Conservation (phyloP, 192 early-diverging fungal genomes). For the Entomortierella beljakovae region DNA sequence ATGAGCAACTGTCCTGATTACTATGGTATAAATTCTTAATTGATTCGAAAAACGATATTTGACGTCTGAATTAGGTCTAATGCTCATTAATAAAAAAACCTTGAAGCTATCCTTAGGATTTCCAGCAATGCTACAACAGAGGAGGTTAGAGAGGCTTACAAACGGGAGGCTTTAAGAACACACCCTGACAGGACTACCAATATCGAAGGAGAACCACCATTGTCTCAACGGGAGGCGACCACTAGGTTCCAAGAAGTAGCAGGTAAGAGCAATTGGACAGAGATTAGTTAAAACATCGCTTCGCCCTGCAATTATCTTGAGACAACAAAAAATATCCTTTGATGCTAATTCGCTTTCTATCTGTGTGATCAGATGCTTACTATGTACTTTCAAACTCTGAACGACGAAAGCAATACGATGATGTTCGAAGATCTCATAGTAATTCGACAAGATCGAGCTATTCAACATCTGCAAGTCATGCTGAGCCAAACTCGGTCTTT, state of each 20-base stretch:
- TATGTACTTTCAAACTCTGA: constrained; percentile 71
- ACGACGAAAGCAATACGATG: constrained; percentile 67
- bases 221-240: constrained; percentile 53
- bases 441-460: constrained; percentile 10
- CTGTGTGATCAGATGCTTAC: constrained; percentile 69
- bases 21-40: constrained; percentile 57
- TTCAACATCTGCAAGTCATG: constrained; percentile 25
- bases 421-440: constrained; percentile 19
- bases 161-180: constrained; percentile 73
- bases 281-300: background rate
- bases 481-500: constrained; percentile 76
- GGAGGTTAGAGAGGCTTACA: constrained; percentile 85
- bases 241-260: constrained; percentile 77
- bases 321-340: background rate
- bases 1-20: constrained; percentile 66
- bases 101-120: constrained; percentile 64
- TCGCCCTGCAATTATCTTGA: background rate
- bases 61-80: background rate
- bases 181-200: constrained; percentile 77
- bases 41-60: background rate
- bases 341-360: background rate
- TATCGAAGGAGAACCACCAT: constrained; percentile 55
- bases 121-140: constrained; percentile 67
- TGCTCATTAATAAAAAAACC: background rate
- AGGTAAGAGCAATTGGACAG: constrained; percentile 16